Base-by-base conservation (phyloP, 176 grass and related monocot species). In the Eremochloa ophiuroides region DNA sequence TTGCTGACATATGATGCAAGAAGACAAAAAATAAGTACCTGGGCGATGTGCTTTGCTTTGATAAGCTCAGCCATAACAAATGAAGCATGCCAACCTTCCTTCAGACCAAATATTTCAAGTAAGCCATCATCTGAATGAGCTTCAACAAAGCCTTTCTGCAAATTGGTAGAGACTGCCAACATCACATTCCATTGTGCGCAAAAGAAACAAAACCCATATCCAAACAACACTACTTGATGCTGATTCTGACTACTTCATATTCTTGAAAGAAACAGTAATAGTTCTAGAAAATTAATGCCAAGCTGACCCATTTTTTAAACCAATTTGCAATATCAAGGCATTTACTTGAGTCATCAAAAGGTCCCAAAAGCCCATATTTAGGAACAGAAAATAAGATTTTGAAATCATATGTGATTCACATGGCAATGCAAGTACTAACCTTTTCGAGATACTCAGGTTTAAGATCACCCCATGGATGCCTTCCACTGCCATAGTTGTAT, bases 1-100 rank as follows among this genome's bases (percentile, higher is more conserved):
- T 79, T 47, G 27, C 39, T 7, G 58, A 51, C 8, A 68, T 31
- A 69, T 15, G 47, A 48, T 60, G 22, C 34, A 73, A 40, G 35
- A 23, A 65, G 2, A 26, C 35, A 41, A 27, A 53, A 23, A 75
- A 25, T 37, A 71, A 74, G 40, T 88, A 95, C 96, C 93, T 99
- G 96, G 82, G 93, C 92, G 70, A 99, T 91, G 67, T 99, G 96
- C 66, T 91, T 91, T 66, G 96, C 96, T 87, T 90, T 94, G 73
- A 99, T 99, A 78, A 99, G 77, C 62, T 99, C 87, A 67, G 91
- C 78, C 96, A 99, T 91, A 67, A 99, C 96, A 67, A 99, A 86
- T 58, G 96, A 95, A 67, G 96, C 96, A 86, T 99, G 96, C 96
- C 96, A 99, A 25, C 96, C 96, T 93, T 99, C 87, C 55, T 99